Base-by-base conservation (phyloP, 2,329 filamentous ascomycete genomes). In the Diaporthe sp. region DNA sequence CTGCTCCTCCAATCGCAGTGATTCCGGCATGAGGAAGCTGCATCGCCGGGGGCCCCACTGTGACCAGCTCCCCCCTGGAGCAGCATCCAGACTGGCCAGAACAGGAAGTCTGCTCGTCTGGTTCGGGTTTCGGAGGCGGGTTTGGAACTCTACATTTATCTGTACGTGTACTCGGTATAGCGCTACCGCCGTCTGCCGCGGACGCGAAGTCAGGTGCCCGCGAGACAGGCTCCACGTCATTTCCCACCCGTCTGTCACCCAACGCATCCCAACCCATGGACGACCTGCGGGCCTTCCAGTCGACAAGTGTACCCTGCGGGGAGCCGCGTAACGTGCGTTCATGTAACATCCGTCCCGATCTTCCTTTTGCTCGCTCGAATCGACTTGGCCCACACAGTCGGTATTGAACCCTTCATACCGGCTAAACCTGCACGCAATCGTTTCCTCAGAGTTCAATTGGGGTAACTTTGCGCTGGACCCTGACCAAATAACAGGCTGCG, bases 1-100 rank as follows among this genome's bases (percentile, higher is more conserved):
- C 31, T 4, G 13, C 28, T 37, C 62, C 44, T 53, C 62, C 62
- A 68, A 68, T 68, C 62, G 62, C 62, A 68, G 62, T 19, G 46
- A 68, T 53, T 68, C 62, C 62, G 62, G 62, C 1, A 68, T 68
- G 62, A 68, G 62, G 62, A 68, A 68, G 62, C 62, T 68, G 62
- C 62, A 17, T 53, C 22, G 31, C 62, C 62, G 46, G 31, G 31
- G 22, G 65, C 15, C n/a, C 65, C 65, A 68, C 62, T 8, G 22
- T 19, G 44, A 39, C 7, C 62, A 53, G 31, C 62, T 22, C 25
- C 31, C 46, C 62, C 46, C 31, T 51, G n/a, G 39, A 19, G 46
- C 46, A 2, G 28, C 46, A 68, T 39, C 59, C 59, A 28, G 42
- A 46, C 25, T 13, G 44, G 59, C 59, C 59, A 28, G 42, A 46